Percentiles rank a stretch among this genome's conserved stretches.
Evolutionary conservation across 495 filamentous ascomycete genomes (phyloP).

Genomic region (Hypoxylon cercidicola): DNA sequence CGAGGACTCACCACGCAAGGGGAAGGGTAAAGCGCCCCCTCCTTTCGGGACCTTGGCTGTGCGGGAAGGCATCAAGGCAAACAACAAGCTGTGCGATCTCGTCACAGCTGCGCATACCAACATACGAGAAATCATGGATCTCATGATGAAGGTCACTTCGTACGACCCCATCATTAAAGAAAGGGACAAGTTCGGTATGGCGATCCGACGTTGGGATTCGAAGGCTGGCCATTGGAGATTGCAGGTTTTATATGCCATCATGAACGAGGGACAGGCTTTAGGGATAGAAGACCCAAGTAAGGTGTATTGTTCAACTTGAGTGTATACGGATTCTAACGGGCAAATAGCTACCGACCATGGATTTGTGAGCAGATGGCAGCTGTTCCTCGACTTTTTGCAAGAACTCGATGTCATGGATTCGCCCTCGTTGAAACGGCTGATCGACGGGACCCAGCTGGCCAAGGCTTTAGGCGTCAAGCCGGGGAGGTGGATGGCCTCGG

Average conservation of each 20-base stretch:
- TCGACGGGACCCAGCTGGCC: conserved; percentile 73
- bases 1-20: conserved; percentile 51
- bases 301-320: background rate
- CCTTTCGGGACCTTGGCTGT: conserved; percentile 64
- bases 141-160: conserved; percentile 62
- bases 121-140: conserved; percentile 65
- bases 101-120: conserved; percentile 71
- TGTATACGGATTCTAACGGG: conserved; percentile 15
- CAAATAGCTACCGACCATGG: conserved; percentile 40
- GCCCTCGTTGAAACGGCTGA: conserved; percentile 64
- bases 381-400: conserved; percentile 65
- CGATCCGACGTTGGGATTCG: conserved; percentile 78
- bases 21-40: conserved; percentile 57
- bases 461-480: conserved; percentile 67
- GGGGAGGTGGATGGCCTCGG: conserved; percentile 82
- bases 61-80: conserved; percentile 80
- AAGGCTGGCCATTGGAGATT: conserved; percentile 74
- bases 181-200: conserved; percentile 71
- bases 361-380: conserved; percentile 62
- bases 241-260: conserved; percentile 74
- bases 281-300: conserved; percentile 17
- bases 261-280: conserved; percentile 56
- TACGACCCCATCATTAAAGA: conserved; percentile 47
- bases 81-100: conserved; percentile 75
- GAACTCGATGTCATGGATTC: conserved; percentile 62